Evolutionary conservation across 78 protist genomes (phyloP), one percentile per base, ranked within the genome.

Genomic region (Parvularia atlantis): DNA sequence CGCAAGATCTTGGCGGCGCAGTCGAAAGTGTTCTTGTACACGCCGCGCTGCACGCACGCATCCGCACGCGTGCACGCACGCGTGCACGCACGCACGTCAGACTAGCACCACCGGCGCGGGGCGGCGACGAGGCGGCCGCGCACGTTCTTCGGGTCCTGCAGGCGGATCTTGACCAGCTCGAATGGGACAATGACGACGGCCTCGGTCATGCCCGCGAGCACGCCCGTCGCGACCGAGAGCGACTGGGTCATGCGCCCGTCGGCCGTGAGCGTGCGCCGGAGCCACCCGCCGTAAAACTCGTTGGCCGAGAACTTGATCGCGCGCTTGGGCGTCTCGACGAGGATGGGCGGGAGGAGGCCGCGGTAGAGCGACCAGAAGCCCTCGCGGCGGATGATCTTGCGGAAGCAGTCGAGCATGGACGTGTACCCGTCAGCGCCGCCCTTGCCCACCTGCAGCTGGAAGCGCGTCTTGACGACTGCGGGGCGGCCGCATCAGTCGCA

Each of bases 131-230:
- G 37, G 22, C 16, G 41, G 20, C 4, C n/a, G n/a, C n/a, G n/a
- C n/a, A n/a, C n/a, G n/a, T n/a, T n/a, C n/a, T n/a, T n/a, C n/a
- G n/a, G n/a, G n/a, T 48, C 28, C 72, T 88, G 92, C 65, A 88
- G 46, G 61, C 92, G 73, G 64, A 88, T 77, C 65, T 88, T 88
- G 58, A 88, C 89, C 3, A 84, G 63, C 72, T 88, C 88, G 30
- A 88, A 88, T 30, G 92, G 92, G 37, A 76, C 82, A 0, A 84
- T 79, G 43, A 88, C 62, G 58, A 88, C 66, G 5, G 92, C 86
- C 65, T 88, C 92, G 33, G 89, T 75, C 26, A 74, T 66, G 58
- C 88, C 92, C 33, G 92, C 86, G 2, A n/a, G 39, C 22, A 75
- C 75, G 62, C 92, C 92, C 26, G 84, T 64, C 28, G 56, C 76